Evolutionary conservation across 208 protist species (phyloP), one percentile per base, ranked within the genome.

Genomic region (Acanthamoeba royreba): DNA sequence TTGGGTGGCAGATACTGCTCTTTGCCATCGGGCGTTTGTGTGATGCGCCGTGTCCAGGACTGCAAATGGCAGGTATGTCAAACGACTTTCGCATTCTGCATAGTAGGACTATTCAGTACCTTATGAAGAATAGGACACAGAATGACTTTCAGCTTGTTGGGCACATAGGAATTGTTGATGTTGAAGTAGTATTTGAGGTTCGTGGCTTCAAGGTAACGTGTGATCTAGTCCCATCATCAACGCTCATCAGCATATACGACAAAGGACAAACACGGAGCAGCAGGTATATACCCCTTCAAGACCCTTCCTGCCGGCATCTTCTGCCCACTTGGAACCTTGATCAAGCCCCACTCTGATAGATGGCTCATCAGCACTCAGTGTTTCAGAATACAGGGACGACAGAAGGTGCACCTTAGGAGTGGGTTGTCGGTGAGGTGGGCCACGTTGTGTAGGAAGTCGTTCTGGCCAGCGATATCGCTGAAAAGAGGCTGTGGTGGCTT

Each of bases 141-240:
- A 17, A 98, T 38, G 8, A 97, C 40, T 43, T 94, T 93, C 33
- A 98, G 86, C 72, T 98, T 98, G 79, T 97, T 96, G 33, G 96
- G 77, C 13, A 98, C 97, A 88, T 97, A 98, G 35, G 83, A 74
- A 63, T 97, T 97, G 85, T 97, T 96, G 45, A 98, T 96, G 81
- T 95, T 92, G 87, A 98, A 98, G 86, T 98, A 98, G 49, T 93
- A 93, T 31, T 93, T 93, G 28, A 93, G 35, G 38, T 92, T 92
- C 40, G 87, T 92, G 17, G 87, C 83, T 47, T 90, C 83, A 13
- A 90, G 55, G 55, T 90, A 90, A 35, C 55, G 47, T 90, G 83
- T 90, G 46, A 90, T 90, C 83, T 90, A 38, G 42, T 45, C 11
- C 28, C 46, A 87, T 28, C 7, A 52, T 49, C 0, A 25, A 7